A percentile compares a stretch with the other conserved stretches of the same genome.
Conservation (phyloP, 768 basidiomycete genomes). For the Collybiopsis luxurians region DNA sequence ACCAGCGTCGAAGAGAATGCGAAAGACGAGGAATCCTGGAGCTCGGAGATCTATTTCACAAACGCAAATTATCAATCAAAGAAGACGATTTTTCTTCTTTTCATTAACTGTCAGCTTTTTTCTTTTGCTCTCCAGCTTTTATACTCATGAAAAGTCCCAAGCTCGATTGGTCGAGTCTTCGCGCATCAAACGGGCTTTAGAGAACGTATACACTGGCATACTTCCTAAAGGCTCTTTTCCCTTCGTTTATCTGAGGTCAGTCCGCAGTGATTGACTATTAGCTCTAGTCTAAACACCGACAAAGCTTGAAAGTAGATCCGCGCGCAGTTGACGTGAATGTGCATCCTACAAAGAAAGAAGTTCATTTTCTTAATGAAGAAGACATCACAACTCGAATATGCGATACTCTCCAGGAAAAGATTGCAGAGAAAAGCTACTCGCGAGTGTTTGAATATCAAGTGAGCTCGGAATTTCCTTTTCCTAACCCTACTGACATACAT, state of each 20-base stretch:
- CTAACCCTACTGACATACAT: background rate
- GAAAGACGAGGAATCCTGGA: slow-evolving; percentile 50
- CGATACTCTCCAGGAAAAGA: slow-evolving; percentile 63
- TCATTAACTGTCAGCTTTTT: slow-evolving; percentile 82
- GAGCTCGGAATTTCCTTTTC: background rate
- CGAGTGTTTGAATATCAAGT: slow-evolving; percentile 75
- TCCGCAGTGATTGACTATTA: no score
- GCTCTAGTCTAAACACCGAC: no score
- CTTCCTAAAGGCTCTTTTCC: slow-evolving; percentile 88
- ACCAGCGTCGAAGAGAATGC: slow-evolving; percentile 29
- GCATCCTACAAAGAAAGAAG: slow-evolving; percentile 96
- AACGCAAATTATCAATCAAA: slow-evolving; percentile 89
- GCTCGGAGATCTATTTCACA: slow-evolving; percentile 73
- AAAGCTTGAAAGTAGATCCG: slow-evolving; percentile 80
- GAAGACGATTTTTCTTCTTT: slow-evolving; percentile 80
- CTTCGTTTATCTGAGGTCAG: slow-evolving; percentile 90
- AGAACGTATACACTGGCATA: slow-evolving; percentile 78
- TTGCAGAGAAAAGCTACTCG: slow-evolving; percentile 64
- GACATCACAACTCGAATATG: slow-evolving; percentile 75
- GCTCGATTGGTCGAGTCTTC: slow-evolving; percentile 91
- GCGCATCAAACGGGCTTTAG: slow-evolving; percentile 83
- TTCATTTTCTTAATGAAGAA: slow-evolving; percentile 93
- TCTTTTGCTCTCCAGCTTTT: slow-evolving; percentile 34
- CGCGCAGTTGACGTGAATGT: slow-evolving; percentile 94
- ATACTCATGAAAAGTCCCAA: slow-evolving; percentile 24